Percentiles rank a stretch among this genome's conserved stretches.
phyloP scores from a whole-genome alignment of 192 early-diverging fungal species.

The Podila minutissima region DNA sequence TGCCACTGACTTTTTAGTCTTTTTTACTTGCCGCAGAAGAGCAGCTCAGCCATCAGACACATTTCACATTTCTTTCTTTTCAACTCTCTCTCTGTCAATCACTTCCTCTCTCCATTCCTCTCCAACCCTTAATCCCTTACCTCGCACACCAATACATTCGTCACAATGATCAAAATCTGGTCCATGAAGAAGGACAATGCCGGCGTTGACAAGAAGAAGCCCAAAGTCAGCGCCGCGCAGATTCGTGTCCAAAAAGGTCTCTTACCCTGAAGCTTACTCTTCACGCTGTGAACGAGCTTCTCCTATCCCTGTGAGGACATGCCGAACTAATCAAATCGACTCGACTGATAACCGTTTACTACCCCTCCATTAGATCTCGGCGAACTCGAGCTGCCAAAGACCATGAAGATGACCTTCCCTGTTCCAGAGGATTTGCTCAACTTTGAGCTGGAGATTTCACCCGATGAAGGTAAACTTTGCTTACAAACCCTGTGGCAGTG shows the following conservation, averaged over 20 bases:
- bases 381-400: conserved; percentile 82
- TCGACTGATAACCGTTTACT: too few relatives aligned
- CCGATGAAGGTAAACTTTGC: conserved; percentile 78
- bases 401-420: conserved; percentile 80
- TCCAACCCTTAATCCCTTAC: not conserved
- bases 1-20: too few relatives aligned
- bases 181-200: conserved; percentile 83
- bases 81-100: not conserved
- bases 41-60: too few relatives aligned
- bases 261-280: not conserved
- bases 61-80: too few relatives aligned
- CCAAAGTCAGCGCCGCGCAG: conserved; percentile 85
- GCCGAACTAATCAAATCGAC: not conserved
- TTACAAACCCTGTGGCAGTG: too few relatives aligned
- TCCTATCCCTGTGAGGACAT: too few relatives aligned
- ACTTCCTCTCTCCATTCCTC: not conserved
- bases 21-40: too few relatives aligned
- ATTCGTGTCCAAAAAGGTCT: conserved; percentile 93
- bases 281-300: not conserved
- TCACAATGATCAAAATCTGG: conserved; percentile 90
- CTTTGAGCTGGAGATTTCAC: conserved; percentile 84
- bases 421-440: conserved; percentile 83
- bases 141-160: not conserved
- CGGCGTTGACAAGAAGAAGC: conserved; percentile 76
- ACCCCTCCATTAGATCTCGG: conserved; percentile 71